Evolutionary conservation across 305 asterid genomes (phyloP).

Genomic region (Coffea humblotiana): DNA sequence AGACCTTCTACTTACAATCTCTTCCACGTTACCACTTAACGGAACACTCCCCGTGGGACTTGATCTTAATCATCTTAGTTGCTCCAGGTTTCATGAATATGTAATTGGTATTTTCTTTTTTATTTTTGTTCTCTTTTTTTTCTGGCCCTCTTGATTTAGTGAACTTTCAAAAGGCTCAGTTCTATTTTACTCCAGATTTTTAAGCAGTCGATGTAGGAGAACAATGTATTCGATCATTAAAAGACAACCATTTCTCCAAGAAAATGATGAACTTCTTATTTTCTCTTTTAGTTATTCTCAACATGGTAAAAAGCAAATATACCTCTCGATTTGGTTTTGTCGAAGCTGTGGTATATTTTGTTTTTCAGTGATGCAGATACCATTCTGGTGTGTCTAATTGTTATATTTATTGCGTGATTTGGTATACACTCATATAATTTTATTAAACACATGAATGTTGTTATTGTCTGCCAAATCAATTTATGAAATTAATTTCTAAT

Average conservation of each 20-base stretch:
- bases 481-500: too few relatives aligned
- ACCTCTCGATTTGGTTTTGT: neutral
- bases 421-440: too few relatives aligned
- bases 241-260: constrained; percentile 1
- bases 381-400: too few relatives aligned
- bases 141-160: neutral
- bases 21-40: too few relatives aligned
- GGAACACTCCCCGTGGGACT: neutral
- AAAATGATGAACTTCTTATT: neutral
- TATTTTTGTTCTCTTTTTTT: neutral
- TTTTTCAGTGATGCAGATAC: too few relatives aligned
- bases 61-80: neutral
- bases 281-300: neutral
- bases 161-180: neutral
- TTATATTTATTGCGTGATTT: too few relatives aligned
- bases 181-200: neutral
- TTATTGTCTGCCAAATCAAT: too few relatives aligned
- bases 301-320: neutral
- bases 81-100: neutral
- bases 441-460: too few relatives aligned
- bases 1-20: too few relatives aligned
- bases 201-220: neutral
- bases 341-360: too few relatives aligned
- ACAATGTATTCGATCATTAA: neutral
- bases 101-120: neutral